These are phyloP conservation scores for Cryptosporidium andersoni DNA, from an alignment of 169 alveolate genomes.

Conservation along the genomic window DNA sequence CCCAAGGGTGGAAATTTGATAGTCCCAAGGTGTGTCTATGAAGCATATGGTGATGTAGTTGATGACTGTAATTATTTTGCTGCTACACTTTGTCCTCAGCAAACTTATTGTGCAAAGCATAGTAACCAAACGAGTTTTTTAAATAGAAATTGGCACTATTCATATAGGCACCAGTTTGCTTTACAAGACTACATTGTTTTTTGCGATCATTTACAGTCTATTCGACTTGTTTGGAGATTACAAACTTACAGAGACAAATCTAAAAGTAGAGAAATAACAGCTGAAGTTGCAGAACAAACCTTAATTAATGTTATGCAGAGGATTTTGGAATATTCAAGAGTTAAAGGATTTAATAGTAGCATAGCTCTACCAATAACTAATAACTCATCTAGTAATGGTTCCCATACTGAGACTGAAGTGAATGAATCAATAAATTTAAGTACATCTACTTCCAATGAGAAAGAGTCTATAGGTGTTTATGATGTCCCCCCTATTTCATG, in stretches of 20 bases:
- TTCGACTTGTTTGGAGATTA: conserved; percentile 63
- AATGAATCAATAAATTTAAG: conserved; percentile 16
- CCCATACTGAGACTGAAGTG: conserved; percentile 32
- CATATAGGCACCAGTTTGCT: conserved; percentile 68
- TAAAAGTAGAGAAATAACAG: conserved; percentile 15
- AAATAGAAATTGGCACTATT: conserved; percentile 68
- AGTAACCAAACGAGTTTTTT: conserved; percentile 63
- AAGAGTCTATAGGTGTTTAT: background rate
- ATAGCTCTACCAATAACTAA: background rate
- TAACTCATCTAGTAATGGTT: background rate
- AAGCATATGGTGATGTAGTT: conserved; percentile 70
- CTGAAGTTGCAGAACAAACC: conserved; percentile 61
- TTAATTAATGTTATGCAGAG: conserved; percentile 65
- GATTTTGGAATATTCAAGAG: conserved; percentile 39
- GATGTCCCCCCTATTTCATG: conserved; percentile 10
- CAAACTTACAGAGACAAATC: conserved; percentile 19
- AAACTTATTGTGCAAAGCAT: conserved; percentile 68
- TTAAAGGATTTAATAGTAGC: conserved; percentile 30
- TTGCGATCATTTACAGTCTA: conserved; percentile 64
- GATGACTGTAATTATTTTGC: conserved; percentile 70
- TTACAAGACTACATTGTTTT: conserved; percentile 62
- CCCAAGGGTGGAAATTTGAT: conserved; percentile 66
- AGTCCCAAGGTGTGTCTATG: conserved; percentile 70
- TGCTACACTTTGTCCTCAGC: conserved; percentile 69
- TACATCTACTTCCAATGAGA: conserved; percentile 7